Percentiles rank a stretch among this genome's conserved stretches.
phyloP scores from a whole-genome alignment of 768 basidiomycete species.

The Boletus pseudo-olivaceus region DNA sequence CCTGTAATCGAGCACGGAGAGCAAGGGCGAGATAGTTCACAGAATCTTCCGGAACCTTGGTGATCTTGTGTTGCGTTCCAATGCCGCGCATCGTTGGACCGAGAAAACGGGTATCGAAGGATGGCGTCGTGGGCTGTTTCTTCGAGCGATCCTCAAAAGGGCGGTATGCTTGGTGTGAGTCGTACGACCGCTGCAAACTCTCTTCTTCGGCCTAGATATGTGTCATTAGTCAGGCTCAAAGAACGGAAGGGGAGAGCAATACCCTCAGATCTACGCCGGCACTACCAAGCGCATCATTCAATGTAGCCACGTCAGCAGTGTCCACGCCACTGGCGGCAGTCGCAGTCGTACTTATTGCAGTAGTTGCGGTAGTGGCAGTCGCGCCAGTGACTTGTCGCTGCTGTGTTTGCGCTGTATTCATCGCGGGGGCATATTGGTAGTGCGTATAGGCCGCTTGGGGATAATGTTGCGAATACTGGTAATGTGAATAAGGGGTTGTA shows the following conservation, averaged over 20 bases:
- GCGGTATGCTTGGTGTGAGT: conserved; percentile 60
- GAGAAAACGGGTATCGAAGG: conserved; percentile 66
- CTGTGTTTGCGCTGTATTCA: conserved; percentile 30
- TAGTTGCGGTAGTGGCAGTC: conserved; percentile 8
- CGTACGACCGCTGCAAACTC: conserved; percentile 62
- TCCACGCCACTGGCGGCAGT: conserved; percentile 42
- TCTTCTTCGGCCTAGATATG: conserved; percentile 80
- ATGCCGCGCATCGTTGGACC: conserved; percentile 66
- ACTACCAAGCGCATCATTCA: conserved; percentile 83
- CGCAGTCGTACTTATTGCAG: conserved; percentile 20
- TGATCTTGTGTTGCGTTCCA: conserved; percentile 65
- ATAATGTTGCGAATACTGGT: conserved; percentile 38
- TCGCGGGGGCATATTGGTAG: conserved; percentile 38
- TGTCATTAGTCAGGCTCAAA: neutral
- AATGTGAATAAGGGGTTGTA: conserved; percentile 49
- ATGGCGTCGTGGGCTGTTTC: conserved; percentile 67
- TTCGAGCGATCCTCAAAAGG: conserved; percentile 74
- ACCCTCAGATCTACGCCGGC: conserved; percentile 86
- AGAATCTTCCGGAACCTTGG: conserved; percentile 63
- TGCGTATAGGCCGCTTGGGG: conserved; percentile 39
- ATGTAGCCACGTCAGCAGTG: conserved; percentile 67
- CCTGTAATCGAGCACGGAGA: conserved; percentile 69
- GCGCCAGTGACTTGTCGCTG: conserved; percentile 27
- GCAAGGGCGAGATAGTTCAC: conserved; percentile 79
- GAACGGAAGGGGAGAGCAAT: conserved; percentile 16